Evolutionary conservation across 139 green algal species (phyloP), one percentile per base, ranked within the genome.

Genomic region (Mychonastes homosphaera): DNA sequence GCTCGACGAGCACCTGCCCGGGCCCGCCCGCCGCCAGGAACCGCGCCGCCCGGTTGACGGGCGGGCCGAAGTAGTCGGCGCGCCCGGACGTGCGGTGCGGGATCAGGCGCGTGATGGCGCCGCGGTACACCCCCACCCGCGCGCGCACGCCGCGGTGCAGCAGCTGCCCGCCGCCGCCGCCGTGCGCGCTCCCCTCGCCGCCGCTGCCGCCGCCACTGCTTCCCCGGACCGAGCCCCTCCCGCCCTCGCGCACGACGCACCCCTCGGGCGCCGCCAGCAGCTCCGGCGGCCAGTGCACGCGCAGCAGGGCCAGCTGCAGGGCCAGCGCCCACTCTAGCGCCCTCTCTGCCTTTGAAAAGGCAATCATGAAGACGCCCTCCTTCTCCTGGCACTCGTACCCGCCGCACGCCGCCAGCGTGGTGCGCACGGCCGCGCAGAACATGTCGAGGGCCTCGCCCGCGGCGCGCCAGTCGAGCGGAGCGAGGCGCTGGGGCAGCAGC

Each of bases 61-160:
- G 36, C 10, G 63, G 63, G 2, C 74, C 74, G 41, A 79, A 82
- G 47, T 80, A 82, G 54, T 82, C 74, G 8, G 72, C 72, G 2
- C 72, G 53, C 4, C 71, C 67, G 21, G 70, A 72, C 3, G 65
- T 32, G 19, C 67, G 47, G 33, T 48, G 43, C 15, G 66, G 59
- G 24, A 63, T 69, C 53, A 67, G 55, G 34, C 56, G 58, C 19
- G 64, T 66, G 19, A 65, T 69, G 36, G 43, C 30, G 27, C 67
- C 67, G 48, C 51, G 65, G 41, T 70, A 65, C 6, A 74, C 58
- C n/a, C 54, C 67, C 13, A 70, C 36, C 15, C 61, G 32, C 4
- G 65, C 55, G 15, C 61, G 52, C 3, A 74, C 13, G 18, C 67
- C 67, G 7, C 61, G 34, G 27, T 48, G 51, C 2, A 65, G 34